A percentile compares a stretch with the other conserved stretches of the same genome.
phyloP scores from a whole-genome alignment of 2,329 filamentous ascomycete species.

The Decorospora gaudefroyi region DNA sequence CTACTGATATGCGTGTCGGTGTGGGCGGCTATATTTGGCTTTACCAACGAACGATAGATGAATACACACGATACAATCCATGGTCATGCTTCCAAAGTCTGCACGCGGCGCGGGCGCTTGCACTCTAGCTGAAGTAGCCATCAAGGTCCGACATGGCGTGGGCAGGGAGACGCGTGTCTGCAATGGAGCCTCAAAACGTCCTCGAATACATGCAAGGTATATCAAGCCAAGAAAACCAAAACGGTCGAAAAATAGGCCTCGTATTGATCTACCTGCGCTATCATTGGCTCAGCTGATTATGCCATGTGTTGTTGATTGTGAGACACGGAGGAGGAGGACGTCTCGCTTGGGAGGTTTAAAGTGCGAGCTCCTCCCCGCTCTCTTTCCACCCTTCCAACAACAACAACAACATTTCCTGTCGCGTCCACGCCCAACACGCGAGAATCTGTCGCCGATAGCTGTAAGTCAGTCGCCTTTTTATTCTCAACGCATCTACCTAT shows the following conservation, averaged over 20 bases:
- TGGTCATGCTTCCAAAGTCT: not conserved
- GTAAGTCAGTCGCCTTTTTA: constrained; percentile 22
- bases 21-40: constrained; percentile 9
- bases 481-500: constrained; percentile 3
- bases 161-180: not conserved
- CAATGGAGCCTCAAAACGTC: no score
- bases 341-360: constrained; percentile 10
- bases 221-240: not conserved
- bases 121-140: no score
- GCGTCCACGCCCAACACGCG: constrained; percentile 9
- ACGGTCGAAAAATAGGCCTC: not conserved
- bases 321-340: constrained; percentile 15
- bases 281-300: constrained; percentile 18
- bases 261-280: not conserved
- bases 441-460: constrained; percentile 1
- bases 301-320: constrained; percentile 24
- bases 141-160: not conserved
- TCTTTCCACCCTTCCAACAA: constrained; percentile 13
- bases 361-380: constrained; percentile 11
- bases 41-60: constrained; percentile 11
- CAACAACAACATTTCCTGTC: constrained; percentile 20
- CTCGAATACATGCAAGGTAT: no score
- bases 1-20: constrained; percentile 6
- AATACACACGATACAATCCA: constrained; percentile 9
- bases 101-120: no score